These are phyloP conservation scores for Priceomyces melissophilus DNA, from an alignment of 805 yeast species.

Conservation along the genomic window DNA sequence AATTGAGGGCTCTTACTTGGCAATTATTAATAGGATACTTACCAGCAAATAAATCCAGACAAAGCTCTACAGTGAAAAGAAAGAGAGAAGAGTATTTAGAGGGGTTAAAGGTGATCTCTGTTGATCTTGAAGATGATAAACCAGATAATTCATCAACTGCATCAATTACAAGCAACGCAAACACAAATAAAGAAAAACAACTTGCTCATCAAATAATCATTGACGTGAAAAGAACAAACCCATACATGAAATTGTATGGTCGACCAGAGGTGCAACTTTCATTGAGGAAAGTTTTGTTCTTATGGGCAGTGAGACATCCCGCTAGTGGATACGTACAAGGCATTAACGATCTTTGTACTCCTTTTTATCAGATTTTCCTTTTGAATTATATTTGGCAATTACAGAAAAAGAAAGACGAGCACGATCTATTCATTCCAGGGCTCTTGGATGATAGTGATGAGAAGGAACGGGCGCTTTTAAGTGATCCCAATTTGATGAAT, in stretches of 20 bases:
- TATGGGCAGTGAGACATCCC: slow-evolving; percentile 97
- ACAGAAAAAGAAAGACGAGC: slow-evolving; percentile 26
- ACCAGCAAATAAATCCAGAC: slow-evolving; percentile 79
- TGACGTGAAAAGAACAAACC: slow-evolving; percentile 93
- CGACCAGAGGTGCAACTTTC: slow-evolving; percentile 70
- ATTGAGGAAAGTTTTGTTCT: slow-evolving; percentile 73
- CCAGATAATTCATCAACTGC: slow-evolving; percentile 11
- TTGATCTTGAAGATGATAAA: slow-evolving; percentile 31
- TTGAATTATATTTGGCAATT: slow-evolving; percentile 55
- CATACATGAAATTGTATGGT: slow-evolving; percentile 71
- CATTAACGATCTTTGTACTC: slow-evolving; percentile 89
- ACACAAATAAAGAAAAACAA: slow-evolving; percentile 42
- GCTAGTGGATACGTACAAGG: slow-evolving; percentile 99
- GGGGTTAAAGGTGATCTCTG: slow-evolving; percentile 65
- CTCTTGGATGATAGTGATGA: slow-evolving; percentile 26
- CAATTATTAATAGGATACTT: slow-evolving; percentile 84
- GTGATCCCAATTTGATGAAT: slow-evolving; percentile 22
- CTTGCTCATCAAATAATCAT: slow-evolving; percentile 96
- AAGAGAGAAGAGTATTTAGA: slow-evolving; percentile 84
- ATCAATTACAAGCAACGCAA: slow-evolving; percentile 28
- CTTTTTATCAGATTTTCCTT: slow-evolving; percentile 84
- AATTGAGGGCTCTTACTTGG: slow-evolving; percentile 83
- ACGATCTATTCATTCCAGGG: slow-evolving; percentile 35
- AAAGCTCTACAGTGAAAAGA: slow-evolving; percentile 63
- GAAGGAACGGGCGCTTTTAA: slow-evolving; percentile 16